phyloP scores from a whole-genome alignment of 345 rosid genomes.

The Citrus sinensis region DVS_A1.0 CM039162.1:31156001-31156500 shows the following conservation, averaged over 20 bases:
- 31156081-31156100: constrained; percentile 32
- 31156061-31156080: constrained; percentile 37
- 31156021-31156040: constrained; percentile 4
- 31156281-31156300: constrained; percentile 14
- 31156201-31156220: neutral
- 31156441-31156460: constrained; percentile 27
- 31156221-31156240: constrained; percentile 18
- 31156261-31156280: constrained; percentile 23
- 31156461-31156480: constrained; percentile 35
- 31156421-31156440: constrained; percentile 38
- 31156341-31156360: neutral
- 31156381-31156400: constrained; percentile 25
- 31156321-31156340: neutral
- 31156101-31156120: constrained; percentile 11
- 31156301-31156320: constrained; percentile 13
- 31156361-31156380: neutral
- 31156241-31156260: constrained; percentile 25
- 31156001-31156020: neutral
- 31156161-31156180: neutral
- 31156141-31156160: neutral
- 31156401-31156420: constrained; percentile 41
- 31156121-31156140: constrained; percentile 19
- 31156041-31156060: constrained; percentile 31
- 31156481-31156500: neutral
- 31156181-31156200: neutral